A percentile compares a stretch with the other conserved stretches of the same genome.
phyloP scores from a whole-genome alignment of 2,329 filamentous ascomycete genomes.

The Orbilia brochopaga region DNA sequence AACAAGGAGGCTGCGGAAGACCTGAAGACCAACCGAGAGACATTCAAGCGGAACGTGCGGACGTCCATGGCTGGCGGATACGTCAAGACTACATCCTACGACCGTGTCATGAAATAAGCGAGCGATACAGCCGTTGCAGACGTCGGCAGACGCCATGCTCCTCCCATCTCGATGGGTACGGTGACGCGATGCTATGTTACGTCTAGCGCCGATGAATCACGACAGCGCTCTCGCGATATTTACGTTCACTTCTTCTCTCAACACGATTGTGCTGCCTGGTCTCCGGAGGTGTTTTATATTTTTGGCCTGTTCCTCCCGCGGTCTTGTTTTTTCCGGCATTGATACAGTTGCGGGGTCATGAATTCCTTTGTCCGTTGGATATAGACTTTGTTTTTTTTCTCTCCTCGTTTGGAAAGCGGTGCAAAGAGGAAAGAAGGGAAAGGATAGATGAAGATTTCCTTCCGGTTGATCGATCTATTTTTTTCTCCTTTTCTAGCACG shows the following conservation, averaged over 20 bases:
- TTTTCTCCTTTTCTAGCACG: constrained; percentile 10
- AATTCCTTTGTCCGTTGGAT: background rate
- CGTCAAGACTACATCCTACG: constrained; percentile 75
- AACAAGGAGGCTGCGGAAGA: constrained; percentile 98
- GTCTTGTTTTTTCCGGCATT: constrained; percentile 2
- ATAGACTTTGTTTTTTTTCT: background rate
- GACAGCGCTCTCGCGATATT: constrained; percentile 37
- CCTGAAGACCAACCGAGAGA: constrained; percentile 80
- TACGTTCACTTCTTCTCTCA: constrained; percentile 41
- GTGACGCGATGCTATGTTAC: constrained; percentile 5
- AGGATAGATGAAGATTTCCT: constrained; percentile 12
- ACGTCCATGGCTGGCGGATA: constrained; percentile 79
- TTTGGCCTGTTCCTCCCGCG: constrained; percentile 19
- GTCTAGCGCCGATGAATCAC: constrained; percentile 43
- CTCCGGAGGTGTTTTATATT: constrained; percentile 30
- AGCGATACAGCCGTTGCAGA: constrained; percentile 46
- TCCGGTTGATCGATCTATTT: constrained; percentile 14
- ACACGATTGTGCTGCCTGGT: constrained; percentile 43
- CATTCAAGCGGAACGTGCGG: constrained; percentile 89
- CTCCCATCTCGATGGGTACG: background rate
- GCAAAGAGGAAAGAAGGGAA: constrained; percentile 18
- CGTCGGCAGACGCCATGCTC: too few species aligned
- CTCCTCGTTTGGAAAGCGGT: constrained; percentile 13
- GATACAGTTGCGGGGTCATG: constrained; percentile 23
- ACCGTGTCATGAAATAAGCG: constrained; percentile 73